These are phyloP conservation scores for Trametes cingulata DNA, from an alignment of 768 basidiomycete species.

Conservation along the genomic window DNA sequence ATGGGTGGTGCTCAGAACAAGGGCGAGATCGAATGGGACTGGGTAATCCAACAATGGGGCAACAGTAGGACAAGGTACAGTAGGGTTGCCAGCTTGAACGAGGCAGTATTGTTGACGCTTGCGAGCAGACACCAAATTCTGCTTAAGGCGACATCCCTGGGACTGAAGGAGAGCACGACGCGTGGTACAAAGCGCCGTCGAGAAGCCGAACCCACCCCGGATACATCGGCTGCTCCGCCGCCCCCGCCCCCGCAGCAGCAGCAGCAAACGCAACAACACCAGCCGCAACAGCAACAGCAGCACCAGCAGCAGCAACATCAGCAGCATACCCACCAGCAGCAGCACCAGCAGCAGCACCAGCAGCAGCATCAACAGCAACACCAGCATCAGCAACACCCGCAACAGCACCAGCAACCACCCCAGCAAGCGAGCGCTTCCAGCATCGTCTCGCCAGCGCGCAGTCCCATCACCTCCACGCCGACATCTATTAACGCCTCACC, in stretches of 20 bases:
- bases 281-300: slow-evolving; percentile 9
- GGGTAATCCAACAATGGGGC: slow-evolving; percentile 74
- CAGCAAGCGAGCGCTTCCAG: slow-evolving; percentile 23
- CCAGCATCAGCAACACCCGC: slow-evolving; percentile 8
- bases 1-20: slow-evolving; percentile 39
- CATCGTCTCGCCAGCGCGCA: slow-evolving; percentile 30
- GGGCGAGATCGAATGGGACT: slow-evolving; percentile 80
- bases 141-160: slow-evolving; percentile 76
- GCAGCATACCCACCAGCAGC: slow-evolving; percentile 37
- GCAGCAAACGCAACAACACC: slow-evolving; percentile 30
- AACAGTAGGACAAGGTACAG: slow-evolving; percentile 67
- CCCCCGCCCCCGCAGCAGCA: slow-evolving; percentile 24
- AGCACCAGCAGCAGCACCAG: slow-evolving; percentile 22
- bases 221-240: slow-evolving; percentile 16
- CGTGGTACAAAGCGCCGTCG: slow-evolving; percentile 63
- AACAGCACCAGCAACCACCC: slow-evolving; percentile 22
- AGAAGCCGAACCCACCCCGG: slow-evolving; percentile 38
- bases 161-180: slow-evolving; percentile 74
- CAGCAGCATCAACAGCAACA: slow-evolving; percentile 14
- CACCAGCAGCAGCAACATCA: slow-evolving; percentile 2
- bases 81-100: not conserved
- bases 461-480: slow-evolving; percentile 44
- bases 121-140: slow-evolving; percentile 72
- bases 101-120: not conserved
- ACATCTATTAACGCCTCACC: slow-evolving; percentile 45